These are phyloP conservation scores for Suhomyces taliae DNA, from an alignment of 1,139 yeast species.

Conservation along the genomic window DNA sequence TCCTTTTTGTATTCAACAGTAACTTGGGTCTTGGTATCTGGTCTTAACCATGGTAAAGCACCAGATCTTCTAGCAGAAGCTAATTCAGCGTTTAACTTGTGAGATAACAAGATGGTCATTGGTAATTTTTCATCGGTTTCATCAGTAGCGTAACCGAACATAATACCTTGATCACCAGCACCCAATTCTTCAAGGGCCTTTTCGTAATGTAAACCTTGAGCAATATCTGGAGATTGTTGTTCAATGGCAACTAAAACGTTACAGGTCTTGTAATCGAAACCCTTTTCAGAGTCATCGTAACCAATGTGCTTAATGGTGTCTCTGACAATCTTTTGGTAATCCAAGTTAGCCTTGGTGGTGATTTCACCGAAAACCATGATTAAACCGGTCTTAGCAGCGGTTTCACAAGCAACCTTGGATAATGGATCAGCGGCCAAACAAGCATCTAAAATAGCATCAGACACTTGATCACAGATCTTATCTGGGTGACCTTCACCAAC, in stretches of 20 bases:
- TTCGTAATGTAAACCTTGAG: constrained; percentile 98
- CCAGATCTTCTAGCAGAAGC: constrained; percentile 98
- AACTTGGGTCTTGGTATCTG: constrained; percentile 99
- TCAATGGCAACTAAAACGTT: constrained; percentile 98
- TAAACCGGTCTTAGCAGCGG: constrained; percentile 99
- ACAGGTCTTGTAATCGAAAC: constrained; percentile 99
- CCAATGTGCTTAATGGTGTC: constrained; percentile 99
- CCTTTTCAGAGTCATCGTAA: constrained; percentile 93
- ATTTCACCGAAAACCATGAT: constrained; percentile 99
- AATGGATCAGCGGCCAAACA: constrained; percentile 94
- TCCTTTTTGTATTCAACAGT: constrained; percentile 94
- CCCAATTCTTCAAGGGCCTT: constrained; percentile 96
- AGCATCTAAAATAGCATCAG: constrained; percentile 97
- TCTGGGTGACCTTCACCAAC: constrained; percentile 99
- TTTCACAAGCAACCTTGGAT: constrained; percentile 98
- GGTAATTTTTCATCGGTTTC: constrained; percentile 98
- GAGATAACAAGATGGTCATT: constrained; percentile 89
- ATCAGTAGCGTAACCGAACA: constrained; percentile 99
- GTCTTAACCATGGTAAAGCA: constrained; percentile 93
- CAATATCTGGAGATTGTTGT: constrained; percentile 98
- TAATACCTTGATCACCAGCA: constrained; percentile 99
- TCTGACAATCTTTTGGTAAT: constrained; percentile 96
- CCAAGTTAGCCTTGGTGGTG: constrained; percentile 93
- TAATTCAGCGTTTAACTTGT: constrained; percentile 93
- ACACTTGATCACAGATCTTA: constrained; percentile 98